Evolutionary conservation across 805 yeast species (phyloP), one percentile per base, ranked within the genome.

Genomic region (Candida boleticola): DNA sequence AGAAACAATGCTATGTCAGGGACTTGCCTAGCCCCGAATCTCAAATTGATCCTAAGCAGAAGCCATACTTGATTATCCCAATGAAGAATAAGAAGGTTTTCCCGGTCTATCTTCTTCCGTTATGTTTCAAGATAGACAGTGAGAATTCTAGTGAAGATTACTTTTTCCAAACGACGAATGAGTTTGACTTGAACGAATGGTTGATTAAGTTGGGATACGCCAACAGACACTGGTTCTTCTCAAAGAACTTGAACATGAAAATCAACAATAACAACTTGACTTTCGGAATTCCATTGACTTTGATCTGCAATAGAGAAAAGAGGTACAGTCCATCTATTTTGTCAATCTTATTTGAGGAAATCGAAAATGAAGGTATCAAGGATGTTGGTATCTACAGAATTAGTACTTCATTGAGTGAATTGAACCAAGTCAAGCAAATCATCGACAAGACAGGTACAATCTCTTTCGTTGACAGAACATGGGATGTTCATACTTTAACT

Each of bases 301-400:
- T 79, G 48, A 77, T 89, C 3, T 89, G 97, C 58, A 77, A 71
- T 41, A 71, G 96, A 39, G 96, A 89, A 50, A 66, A 76, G 7
- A 64, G 80, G 0, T 47, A 63, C 2, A 66, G 82, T 25, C 98
- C 98, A 1, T 63, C 57, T 4, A 77, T 90, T 33, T 79, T 90
- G 43, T 80, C 74, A 27, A 73, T 74, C 43, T 64, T 92, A 34
- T 71, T 89, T 50, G 73, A 73, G 36, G 93, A 84, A 51, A 85
- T 92, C 49, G 98, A 92, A 60, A 64, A 71, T n/a, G 78, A 90
- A 41, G 97, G 98, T 0, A 60, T 92, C 22, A 89, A 88, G 50
- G 97, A 90, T 57, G 86, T 88, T 41, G 98, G 98, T 14, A 71
- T 92, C 11, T 92, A 92, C 60, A 79, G 98, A 59, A 78, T 77